These are phyloP conservation scores for Ascochyta fabae DNA, from an alignment of 2,329 filamentous ascomycete genomes.

Conservation along the genomic window DNA sequence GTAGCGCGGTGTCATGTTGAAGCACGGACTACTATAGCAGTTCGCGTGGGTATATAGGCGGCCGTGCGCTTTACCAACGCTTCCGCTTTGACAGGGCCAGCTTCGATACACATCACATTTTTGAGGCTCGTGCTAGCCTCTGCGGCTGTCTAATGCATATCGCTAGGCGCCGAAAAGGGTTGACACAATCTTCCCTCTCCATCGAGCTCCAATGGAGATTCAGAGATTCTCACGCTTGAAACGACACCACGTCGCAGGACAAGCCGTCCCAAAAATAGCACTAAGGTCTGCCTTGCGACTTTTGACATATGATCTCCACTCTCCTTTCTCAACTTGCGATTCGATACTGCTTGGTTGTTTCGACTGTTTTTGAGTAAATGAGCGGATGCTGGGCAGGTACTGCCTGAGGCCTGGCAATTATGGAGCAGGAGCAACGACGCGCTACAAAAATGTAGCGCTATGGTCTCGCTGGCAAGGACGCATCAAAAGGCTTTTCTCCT, in stretches of 20 bases:
- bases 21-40: not conserved
- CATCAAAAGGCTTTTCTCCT: not conserved
- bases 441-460: slow-evolving; percentile 13
- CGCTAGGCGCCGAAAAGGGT: not conserved
- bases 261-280: slow-evolving; percentile 16
- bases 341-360: slow-evolving; percentile 7
- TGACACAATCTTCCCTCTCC: slow-evolving; percentile 1
- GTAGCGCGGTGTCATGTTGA: not conserved
- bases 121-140: slow-evolving; percentile 4
- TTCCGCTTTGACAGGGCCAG: slow-evolving; percentile 2
- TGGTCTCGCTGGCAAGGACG: not conserved
- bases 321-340: slow-evolving; percentile 10
- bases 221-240: slow-evolving; percentile 1
- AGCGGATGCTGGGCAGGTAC: slow-evolving; percentile 14
- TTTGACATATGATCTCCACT: slow-evolving; percentile 14
- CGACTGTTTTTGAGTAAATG: slow-evolving; percentile 16
- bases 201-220: slow-evolving; percentile 11
- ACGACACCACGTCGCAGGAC: slow-evolving; percentile 16
- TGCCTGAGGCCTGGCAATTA: slow-evolving; percentile 9
- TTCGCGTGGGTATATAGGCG: not conserved
- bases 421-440: slow-evolving; percentile 8
- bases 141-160: slow-evolving; percentile 2
- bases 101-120: slow-evolving; percentile 1
- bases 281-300: slow-evolving; percentile 24
- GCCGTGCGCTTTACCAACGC: not conserved